A percentile compares a stretch with the other conserved stretches of the same genome.
These are phyloP conservation scores for Citrus unshiu DNA, from an alignment of 345 rosid genomes.

Conservation along the genomic window DNA sequence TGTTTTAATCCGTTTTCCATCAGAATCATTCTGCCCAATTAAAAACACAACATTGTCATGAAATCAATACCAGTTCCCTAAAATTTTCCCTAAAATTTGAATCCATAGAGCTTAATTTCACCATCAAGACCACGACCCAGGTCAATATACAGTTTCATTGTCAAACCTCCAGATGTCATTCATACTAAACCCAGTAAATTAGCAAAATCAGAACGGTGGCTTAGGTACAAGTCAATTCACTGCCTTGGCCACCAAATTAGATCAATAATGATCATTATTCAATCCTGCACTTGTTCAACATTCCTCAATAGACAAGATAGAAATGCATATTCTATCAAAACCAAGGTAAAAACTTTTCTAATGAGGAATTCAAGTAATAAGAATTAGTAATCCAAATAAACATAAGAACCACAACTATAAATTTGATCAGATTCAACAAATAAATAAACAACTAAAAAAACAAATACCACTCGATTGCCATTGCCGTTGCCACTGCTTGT, in stretches of 20 bases:
- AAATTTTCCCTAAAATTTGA: background rate
- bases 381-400: background rate
- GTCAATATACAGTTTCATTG: background rate
- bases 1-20: conserved; percentile 50
- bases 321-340: background rate
- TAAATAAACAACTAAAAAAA: background rate
- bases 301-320: background rate
- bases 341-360: background rate
- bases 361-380: background rate
- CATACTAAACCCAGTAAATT: background rate
- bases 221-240: background rate
- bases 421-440: background rate
- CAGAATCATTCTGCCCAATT: conserved; percentile 42
- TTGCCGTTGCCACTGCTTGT: conserved; percentile 38
- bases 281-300: background rate
- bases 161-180: background rate
- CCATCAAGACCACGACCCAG: background rate
- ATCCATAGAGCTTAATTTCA: background rate
- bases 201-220: background rate
- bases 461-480: conserved; percentile 36
- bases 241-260: background rate
- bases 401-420: background rate
- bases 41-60: background rate
- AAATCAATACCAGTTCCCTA: background rate
- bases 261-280: background rate